Percentiles rank a stretch among this genome's conserved stretches.
These are phyloP conservation scores for Fusarium brevicatenulatum DNA, from an alignment of 2,329 filamentous ascomycete species.

Conservation along the genomic window DNA sequence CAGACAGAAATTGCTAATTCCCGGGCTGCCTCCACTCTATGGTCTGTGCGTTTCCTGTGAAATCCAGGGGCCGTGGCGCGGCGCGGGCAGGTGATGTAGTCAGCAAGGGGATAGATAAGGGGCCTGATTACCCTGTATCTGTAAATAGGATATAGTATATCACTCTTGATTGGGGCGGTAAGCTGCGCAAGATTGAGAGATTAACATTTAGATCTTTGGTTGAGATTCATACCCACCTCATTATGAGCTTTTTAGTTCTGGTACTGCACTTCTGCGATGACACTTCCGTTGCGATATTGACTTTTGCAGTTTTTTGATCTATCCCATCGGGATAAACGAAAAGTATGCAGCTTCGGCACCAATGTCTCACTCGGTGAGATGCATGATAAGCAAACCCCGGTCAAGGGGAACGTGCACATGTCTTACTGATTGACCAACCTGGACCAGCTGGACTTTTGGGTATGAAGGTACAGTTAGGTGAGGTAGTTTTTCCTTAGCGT, in stretches of 20 bases:
- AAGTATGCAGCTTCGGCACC: rapidly evolving
- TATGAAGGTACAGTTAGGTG: too few species aligned
- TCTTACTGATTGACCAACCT: not conserved
- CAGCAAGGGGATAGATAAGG: not conserved
- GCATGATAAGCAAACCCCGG: not conserved
- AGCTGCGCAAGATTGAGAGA: not conserved
- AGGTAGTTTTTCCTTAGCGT: not conserved
- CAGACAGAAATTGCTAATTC: not conserved
- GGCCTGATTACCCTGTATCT: not conserved
- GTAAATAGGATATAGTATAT: not conserved
- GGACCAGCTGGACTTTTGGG: not conserved
- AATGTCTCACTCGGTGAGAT: not conserved
- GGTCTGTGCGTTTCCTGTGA: not conserved
- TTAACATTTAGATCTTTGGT: not conserved
- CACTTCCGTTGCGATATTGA: not conserved
- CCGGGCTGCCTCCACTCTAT: not conserved
- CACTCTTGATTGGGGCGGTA: not conserved
- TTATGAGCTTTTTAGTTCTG: rapidly evolving
- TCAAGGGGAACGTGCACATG: not conserved
- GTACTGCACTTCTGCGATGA: too few species aligned
- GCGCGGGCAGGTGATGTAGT: not conserved
- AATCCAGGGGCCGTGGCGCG: not conserved
- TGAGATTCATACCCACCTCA: not conserved
- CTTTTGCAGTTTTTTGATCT: rapidly evolving
- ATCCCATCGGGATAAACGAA: not conserved